A percentile compares a stretch with the other conserved stretches of the same genome.
These are phyloP conservation scores for Megacollybia platyphylla DNA, from an alignment of 1,284 basidiomycete genomes.

Conservation along the genomic window DNA sequence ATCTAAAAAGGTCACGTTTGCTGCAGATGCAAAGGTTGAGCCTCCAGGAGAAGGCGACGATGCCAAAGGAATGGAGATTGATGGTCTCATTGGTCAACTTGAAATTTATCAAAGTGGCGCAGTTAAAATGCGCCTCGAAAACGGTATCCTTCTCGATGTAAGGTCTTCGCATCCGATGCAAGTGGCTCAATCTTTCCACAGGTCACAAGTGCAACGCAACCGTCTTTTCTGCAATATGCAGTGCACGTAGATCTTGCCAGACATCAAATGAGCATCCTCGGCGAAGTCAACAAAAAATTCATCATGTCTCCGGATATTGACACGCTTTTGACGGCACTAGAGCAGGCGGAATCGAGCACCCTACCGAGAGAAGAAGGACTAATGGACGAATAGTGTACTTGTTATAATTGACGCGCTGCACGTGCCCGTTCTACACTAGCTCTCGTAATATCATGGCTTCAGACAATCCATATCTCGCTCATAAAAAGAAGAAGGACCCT, in stretches of 20 bases:
- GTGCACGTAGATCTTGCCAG: constrained; percentile 56
- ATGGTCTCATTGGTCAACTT: constrained; percentile 73
- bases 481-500: constrained; percentile 17
- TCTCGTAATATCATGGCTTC: constrained; percentile 1
- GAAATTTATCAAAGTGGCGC: constrained; percentile 76
- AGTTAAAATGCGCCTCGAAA: constrained; percentile 77
- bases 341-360: constrained; percentile 29
- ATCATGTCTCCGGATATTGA: constrained; percentile 82
- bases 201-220: constrained; percentile 77
- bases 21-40: constrained; percentile 37
- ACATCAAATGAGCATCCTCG: constrained; percentile 60
- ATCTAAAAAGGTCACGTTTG: constrained; percentile 46
- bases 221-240: constrained; percentile 85
- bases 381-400: constrained; percentile 26
- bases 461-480: constrained; percentile 50
- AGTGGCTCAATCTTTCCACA: constrained; percentile 17
- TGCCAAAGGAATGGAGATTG: constrained; percentile 21
- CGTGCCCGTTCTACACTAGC: too few relatives aligned
- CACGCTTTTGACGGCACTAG: constrained; percentile 59
- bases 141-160: constrained; percentile 77
- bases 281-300: constrained; percentile 80
- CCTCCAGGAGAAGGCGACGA: constrained; percentile 12
- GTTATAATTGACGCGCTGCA: too few relatives aligned
- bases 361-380: constrained; percentile 34
- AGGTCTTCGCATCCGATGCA: constrained; percentile 12